Conservation (phyloP, 2,329 filamentous ascomycete genomes). For the Xylariaceae sp. region DNA sequence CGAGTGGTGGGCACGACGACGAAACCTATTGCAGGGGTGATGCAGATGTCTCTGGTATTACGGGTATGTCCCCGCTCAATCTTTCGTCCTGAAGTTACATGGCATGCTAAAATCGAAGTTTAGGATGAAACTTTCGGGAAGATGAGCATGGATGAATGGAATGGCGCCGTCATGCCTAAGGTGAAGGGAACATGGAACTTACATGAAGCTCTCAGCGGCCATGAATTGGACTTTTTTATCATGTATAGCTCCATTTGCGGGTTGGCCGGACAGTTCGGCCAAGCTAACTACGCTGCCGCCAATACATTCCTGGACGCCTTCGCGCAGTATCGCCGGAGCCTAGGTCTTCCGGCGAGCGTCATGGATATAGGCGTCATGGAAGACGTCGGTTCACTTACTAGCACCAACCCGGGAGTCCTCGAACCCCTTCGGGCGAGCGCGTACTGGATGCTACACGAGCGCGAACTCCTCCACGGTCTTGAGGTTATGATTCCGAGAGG, state of each 20-base stretch:
- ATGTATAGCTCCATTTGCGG: conserved; percentile 9
- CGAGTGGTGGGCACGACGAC: background rate
- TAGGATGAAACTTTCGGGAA: conserved; percentile 2
- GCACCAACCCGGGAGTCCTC: background rate
- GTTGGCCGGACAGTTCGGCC: background rate
- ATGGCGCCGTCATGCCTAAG: conserved; percentile 4
- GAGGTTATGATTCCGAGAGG: conserved; percentile 9
- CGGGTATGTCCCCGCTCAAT: no score
- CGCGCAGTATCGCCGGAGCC: conserved; percentile 4
- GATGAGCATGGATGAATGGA: conserved; percentile 6
- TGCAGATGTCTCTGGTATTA: conserved; percentile 12
- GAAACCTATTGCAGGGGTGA: background rate
- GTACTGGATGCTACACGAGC: conserved; percentile 4
- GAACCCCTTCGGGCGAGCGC: background rate
- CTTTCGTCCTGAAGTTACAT: no score
- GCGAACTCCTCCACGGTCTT: conserved; percentile 9
- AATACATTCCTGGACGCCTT: conserved; percentile 14
- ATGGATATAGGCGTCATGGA: conserved; percentile 8
- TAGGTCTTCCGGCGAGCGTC: conserved; percentile 12
- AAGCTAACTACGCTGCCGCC: conserved; percentile 8
- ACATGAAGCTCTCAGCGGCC: background rate
- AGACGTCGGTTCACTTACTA: conserved; percentile 10
- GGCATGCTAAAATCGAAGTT: no score
- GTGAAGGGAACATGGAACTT: conserved; percentile 8
- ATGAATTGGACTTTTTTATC: conserved; percentile 10